Conservation (phyloP, 257 asterid species). For the Solanum sejunctum region DNA sequence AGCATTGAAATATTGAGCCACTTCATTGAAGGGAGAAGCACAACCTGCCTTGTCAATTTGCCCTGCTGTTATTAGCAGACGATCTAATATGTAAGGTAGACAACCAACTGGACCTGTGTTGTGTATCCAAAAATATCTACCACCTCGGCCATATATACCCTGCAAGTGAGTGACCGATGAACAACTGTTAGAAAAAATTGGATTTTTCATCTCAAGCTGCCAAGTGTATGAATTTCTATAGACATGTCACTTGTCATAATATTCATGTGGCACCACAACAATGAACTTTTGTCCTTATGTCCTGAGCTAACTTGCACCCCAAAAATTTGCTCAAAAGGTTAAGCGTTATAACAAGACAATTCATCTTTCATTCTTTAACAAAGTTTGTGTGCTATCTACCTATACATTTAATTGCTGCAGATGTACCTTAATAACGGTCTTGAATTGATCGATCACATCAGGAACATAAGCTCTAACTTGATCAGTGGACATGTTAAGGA, state of each 20-base stretch:
- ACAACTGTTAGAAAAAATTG: too few relatives aligned
- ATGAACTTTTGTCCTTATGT: too few relatives aligned
- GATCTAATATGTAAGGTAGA: conserved; percentile 53
- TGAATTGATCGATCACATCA: conserved; percentile 57
- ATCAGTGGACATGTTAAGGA: conserved; percentile 61
- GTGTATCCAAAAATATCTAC: conserved; percentile 87
- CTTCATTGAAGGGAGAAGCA: conserved; percentile 50
- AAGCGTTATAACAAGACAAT: too few relatives aligned
- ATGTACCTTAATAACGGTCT: conserved; percentile 42
- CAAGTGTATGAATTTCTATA: too few relatives aligned
- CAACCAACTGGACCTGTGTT: conserved; percentile 93
- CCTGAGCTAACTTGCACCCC: too few relatives aligned
- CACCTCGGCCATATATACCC: conserved; percentile 49
- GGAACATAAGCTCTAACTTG: conserved; percentile 70
- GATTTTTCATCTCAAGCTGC: too few relatives aligned
- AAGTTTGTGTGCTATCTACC: too few relatives aligned
- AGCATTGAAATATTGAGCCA: conserved; percentile 50
- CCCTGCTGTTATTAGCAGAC: conserved; percentile 26
- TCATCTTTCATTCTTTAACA: too few relatives aligned
- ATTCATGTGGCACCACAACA: too few relatives aligned
- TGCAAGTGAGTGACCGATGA: background rate
- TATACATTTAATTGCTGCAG: too few relatives aligned
- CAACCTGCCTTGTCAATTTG: conserved; percentile 59
- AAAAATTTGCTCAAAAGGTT: too few relatives aligned
- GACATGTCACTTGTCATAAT: too few relatives aligned